Evolutionary conservation across 805 yeast species (phyloP), one percentile per base, ranked within the genome.

Genomic region (Danielia reshetovae): DNA sequence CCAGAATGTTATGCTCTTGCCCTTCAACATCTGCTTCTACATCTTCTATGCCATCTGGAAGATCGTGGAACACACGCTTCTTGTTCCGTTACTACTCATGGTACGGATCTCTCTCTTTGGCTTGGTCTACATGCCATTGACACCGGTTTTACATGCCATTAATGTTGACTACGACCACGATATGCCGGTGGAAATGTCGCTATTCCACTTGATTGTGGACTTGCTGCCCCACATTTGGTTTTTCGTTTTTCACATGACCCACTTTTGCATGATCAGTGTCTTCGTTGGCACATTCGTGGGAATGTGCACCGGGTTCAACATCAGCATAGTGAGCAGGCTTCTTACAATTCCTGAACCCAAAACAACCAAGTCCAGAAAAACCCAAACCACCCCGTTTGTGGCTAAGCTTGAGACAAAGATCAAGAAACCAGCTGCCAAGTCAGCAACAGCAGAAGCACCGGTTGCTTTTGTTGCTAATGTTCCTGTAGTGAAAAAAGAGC

Each of bases 71-170:
- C 48, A 47, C 35, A 24, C 39, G 18, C 22, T 47, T 6, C 28
- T 39, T 13, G 33, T 43, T 3, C 50, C 52, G 9, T 26, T 32
- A 5, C 27, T 43, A 12, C 38, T 43, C 28, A 30, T 45, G 24
- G 17, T 35, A 27, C 48, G 52, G 25, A 43, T 43, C 11, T n/a
- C 27, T n/a, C 35, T 47, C 27, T 47, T 36, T 25, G 48, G 47
- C 10, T 27, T 41, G 23, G 32, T 47, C 12, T 47, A 47, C 34
- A 17, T 45, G 17, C 52, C 52, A 7, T 34, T 47, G 10, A 30
- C 35, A 17, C 50, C 49, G 18, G 30, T 47, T n/a, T 32, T 47
- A 9, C 12, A 17, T 9, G 36, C 29, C 17, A 35, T 39, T 14
- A 21, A 30, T 19, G 36, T 47, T 16, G 19, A 35, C 11, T 32